A percentile compares a stretch with the other conserved stretches of the same genome.
These are phyloP conservation scores for Aspergillus caelatus DNA, from an alignment of 2,329 filamentous ascomycete species.

Conservation along the genomic window DNA sequence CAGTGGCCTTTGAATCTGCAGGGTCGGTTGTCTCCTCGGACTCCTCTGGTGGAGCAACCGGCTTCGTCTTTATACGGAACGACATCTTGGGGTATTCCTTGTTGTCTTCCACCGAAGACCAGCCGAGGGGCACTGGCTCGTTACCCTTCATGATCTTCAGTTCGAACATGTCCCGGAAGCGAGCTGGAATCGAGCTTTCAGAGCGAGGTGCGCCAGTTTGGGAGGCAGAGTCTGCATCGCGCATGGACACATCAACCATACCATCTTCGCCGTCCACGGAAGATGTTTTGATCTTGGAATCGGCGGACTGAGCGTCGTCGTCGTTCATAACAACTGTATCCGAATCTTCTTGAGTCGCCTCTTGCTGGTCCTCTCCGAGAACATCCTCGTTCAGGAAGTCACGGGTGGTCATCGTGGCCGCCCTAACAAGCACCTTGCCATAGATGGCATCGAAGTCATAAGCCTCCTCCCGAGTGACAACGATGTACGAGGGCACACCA, in stretches of 20 bases:
- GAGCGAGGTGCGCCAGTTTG: constrained; percentile 35
- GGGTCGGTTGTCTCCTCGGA: constrained; percentile 4
- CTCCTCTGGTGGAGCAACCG: constrained; percentile 18
- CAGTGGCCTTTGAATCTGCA: constrained; percentile 16
- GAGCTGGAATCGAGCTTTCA: constrained; percentile 61
- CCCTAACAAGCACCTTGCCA: constrained; percentile 76
- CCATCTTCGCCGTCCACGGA: constrained; percentile 89
- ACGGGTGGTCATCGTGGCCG: constrained; percentile 75
- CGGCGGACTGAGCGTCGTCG: constrained; percentile 66
- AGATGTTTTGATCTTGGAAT: constrained; percentile 71
- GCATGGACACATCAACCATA: constrained; percentile 87
- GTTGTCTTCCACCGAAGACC: constrained; percentile 63
- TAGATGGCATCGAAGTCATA: constrained; percentile 70
- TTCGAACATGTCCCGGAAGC: constrained; percentile 74
- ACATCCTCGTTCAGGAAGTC: constrained; percentile 60
- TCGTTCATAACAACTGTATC: constrained; percentile 69
- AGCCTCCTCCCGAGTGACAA: constrained; percentile 74
- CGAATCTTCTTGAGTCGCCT: constrained; percentile 58
- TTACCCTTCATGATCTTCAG: constrained; percentile 66
- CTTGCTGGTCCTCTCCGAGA: constrained; percentile 54
- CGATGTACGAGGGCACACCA: constrained; percentile 63
- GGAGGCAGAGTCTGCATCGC: constrained; percentile 52
- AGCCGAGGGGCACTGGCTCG: constrained; percentile 70
- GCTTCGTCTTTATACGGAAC: constrained; percentile 46
- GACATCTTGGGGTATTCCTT: constrained; percentile 60